Evolutionary conservation across 805 yeast species (phyloP), one percentile per base, ranked within the genome.

Genomic region (Komagataella pseudopastoris): DNA sequence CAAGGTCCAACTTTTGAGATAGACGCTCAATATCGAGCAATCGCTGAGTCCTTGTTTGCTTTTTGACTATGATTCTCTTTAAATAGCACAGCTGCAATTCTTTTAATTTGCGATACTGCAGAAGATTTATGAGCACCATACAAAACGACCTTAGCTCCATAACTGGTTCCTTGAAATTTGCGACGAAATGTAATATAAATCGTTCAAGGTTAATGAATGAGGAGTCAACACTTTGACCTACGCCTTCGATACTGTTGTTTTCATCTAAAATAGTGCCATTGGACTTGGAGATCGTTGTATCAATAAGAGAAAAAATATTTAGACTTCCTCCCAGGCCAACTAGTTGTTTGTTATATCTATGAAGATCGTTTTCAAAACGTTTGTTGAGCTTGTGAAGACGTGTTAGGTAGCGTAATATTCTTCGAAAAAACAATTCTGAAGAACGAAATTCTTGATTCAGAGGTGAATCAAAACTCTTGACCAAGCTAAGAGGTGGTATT

Each of bases 301-400:
- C 69, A 64, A 64, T 71, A 39, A 78, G 68, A 18, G 80, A 74
- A 56, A 78, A 76, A 53, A 78, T 75, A 60, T 78, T 78, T 56
- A 77, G 69, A 56, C 76, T 75, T 3, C 80, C 81, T 18, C 83
- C 83, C 50, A 78, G 63, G 58, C 77, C 80, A 12, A 77, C 69
- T 55, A 77, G 58, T 4, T 67, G 63, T 14, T 63, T 53, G 49
- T 75, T 65, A 39, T 74, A 60, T 0, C 58, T 56, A 50, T 71
- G 72, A 54, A 70, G 69, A 55, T 71, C 68, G 47, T 71, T 70
- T 20, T 66, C 63, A 7, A 73, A 58, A 23, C 67, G 64, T n/a
- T 70, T 60, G 54, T 69, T 65, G 4, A 66, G 54, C 46, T 62
- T 62, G 54, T 74, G 75, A 46, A 76, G 55, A 39, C 66, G 52